Base-by-base conservation (phyloP, 768 basidiomycete species). In the Termitomyces titanicus region DNA sequence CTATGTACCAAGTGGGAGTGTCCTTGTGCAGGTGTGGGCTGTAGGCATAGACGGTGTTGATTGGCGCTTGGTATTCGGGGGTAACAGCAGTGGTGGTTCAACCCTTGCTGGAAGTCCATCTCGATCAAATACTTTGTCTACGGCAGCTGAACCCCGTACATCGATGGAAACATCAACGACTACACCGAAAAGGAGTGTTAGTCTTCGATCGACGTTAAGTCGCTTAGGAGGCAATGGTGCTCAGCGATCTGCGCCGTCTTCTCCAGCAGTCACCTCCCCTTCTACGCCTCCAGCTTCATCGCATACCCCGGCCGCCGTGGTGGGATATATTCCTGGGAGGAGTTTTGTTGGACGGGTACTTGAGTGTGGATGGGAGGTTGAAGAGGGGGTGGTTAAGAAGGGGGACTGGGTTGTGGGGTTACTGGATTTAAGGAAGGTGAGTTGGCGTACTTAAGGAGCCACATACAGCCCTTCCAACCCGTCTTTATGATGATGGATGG, bases 361-460 rank as follows among this genome's bases (percentile, higher is more conserved):
- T 47, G 91, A 92, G 64, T 85, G 83, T 56, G 94, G 94, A 3
- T 89, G 85, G 79, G 89, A 89, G 37, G 88, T 92, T 13, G 76
- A 75, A 45, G 85, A 84, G 48, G 81, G 84, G n/a, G 72, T 78
- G 20, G 72, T 83, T 24, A 79, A 78, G 65, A 84, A 84, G 61
- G 91, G 92, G 5, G 94, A 97, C 62, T 92, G 94, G 87, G 89
- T 95, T 5, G 74, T 91, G 55, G 94, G 93, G 11, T 63, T 94
- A 58, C 66, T 89, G 66, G 89, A 94, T 64, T 76, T 89, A 11
- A 77, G 79, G 59, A 94, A 92, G 85, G 94, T 93, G 59, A 61
- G 82, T 64, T 51, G 12, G 51, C 46, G 50, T 40, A 22, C 20
- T 15, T 20, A 8, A 29, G 38, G 39, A 29, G 12, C 18, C 20